Percentiles rank a stretch among this genome's conserved stretches.
Evolutionary conservation across 139 green algal species (phyloP).

Genomic region (Chlorella sp.): DNA sequence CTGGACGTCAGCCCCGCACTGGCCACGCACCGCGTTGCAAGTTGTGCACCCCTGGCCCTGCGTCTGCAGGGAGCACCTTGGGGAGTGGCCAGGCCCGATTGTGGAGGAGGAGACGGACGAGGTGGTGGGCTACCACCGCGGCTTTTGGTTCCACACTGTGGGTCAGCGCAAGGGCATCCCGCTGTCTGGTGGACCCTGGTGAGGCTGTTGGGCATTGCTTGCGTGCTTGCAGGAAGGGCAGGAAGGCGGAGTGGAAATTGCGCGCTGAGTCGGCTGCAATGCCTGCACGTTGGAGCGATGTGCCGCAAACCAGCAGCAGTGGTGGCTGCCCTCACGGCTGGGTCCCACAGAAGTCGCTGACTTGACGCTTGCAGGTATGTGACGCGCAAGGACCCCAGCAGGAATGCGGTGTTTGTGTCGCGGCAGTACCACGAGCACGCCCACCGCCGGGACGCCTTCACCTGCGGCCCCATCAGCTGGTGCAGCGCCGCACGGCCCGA

Average conservation of each 20-base stretch:
- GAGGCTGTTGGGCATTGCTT: constrained; percentile 7
- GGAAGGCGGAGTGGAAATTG: too few species aligned
- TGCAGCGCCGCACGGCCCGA: constrained; percentile 33
- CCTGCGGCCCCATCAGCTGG: constrained; percentile 74
- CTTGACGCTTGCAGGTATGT: constrained; percentile 82
- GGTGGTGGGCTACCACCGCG: constrained; percentile 72
- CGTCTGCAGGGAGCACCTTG: constrained; percentile 84
- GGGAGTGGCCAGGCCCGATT: constrained; percentile 85
- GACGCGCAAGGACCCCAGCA: constrained; percentile 79
- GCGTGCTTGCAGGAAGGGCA: too few species aligned
- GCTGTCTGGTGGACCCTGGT: constrained; percentile 95
- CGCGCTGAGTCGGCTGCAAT: background rate
- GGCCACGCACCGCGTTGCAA: background rate
- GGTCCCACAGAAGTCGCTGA: too few species aligned
- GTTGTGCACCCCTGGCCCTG: background rate
- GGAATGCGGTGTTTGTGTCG: constrained; percentile 91
- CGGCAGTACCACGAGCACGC: constrained; percentile 64
- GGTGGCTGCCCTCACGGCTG: background rate
- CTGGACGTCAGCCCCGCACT: too few species aligned
- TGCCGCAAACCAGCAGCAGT: background rate
- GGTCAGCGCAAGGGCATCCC: constrained; percentile 92
- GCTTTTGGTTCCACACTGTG: constrained; percentile 98
- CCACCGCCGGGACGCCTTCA: constrained; percentile 64
- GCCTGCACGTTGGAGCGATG: background rate
- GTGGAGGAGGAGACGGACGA: constrained; percentile 84